Conservation (phyloP, 805 yeast genomes). For the Candida pseudofarinosa region DNA sequence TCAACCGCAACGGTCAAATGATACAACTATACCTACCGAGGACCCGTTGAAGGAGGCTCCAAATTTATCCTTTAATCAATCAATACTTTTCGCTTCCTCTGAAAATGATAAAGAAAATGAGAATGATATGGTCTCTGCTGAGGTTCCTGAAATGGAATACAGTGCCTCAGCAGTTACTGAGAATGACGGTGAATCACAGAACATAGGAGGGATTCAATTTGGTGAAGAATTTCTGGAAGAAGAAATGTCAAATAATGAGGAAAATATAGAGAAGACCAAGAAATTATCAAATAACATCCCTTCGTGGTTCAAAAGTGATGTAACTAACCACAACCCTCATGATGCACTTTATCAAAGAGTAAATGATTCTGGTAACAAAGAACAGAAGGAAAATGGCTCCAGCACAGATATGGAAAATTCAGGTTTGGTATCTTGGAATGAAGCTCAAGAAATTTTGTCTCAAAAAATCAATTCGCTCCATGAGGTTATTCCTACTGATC, state of each 20-base stretch:
- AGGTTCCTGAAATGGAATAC: not conserved
- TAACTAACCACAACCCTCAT: not conserved
- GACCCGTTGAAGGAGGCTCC: not conserved
- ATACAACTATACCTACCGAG: not conserved
- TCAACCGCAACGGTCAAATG: not conserved
- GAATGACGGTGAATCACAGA: not conserved
- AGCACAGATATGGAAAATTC: slow-evolving; percentile 37
- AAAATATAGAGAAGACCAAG: not conserved
- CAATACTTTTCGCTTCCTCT: slow-evolving; percentile 7
- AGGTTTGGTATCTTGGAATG: slow-evolving; percentile 51
- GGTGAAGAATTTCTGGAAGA: not conserved
- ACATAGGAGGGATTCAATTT: not conserved
- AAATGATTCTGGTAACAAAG: not conserved
- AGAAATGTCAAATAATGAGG: not conserved
- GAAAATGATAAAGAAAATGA: not conserved
- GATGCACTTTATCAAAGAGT: not conserved
- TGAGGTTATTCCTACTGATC: not conserved
- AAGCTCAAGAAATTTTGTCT: slow-evolving; percentile 29
- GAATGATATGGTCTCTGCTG: not conserved
- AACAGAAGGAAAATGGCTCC: slow-evolving; percentile 11
- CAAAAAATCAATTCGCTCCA: not conserved
- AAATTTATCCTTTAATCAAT: slow-evolving; percentile 6
- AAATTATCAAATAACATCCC: slow-evolving; percentile 17
- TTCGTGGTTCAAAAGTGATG: slow-evolving; percentile 24
- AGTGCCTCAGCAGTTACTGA: not conserved